Percentiles rank a stretch among this genome's conserved stretches.
Evolutionary conservation across 2,329 filamentous ascomycete species (phyloP).

Genomic region (Lasiodiplodia sp.): DNA sequence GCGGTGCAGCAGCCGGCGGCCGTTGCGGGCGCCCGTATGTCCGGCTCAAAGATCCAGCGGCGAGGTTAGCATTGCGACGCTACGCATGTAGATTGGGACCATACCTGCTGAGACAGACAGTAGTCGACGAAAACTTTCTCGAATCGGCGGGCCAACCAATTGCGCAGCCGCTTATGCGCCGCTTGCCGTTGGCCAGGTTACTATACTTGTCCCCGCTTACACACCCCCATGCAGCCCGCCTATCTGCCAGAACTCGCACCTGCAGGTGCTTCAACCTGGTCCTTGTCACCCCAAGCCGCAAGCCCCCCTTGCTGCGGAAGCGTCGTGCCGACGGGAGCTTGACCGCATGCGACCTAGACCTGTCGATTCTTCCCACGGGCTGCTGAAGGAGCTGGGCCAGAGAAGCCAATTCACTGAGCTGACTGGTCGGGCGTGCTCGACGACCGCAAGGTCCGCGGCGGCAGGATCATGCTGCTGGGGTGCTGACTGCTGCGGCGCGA

Average conservation of each 20-base stretch:
- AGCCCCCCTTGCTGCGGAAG: slow-evolving; percentile 25
- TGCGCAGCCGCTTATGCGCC: neutral
- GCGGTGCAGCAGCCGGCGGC: neutral
- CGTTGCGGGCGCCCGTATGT: neutral
- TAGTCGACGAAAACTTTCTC: neutral
- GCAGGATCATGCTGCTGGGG: slow-evolving; percentile 3
- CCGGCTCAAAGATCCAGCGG: neutral
- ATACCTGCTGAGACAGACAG: neutral
- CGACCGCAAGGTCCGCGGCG: neutral
- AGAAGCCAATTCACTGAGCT: neutral
- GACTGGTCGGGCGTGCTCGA: neutral
- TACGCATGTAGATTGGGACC: neutral
- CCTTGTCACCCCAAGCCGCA: slow-evolving; percentile 8
- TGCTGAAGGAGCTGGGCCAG: neutral
- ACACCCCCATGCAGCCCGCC: slow-evolving; percentile 16
- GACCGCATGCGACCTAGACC: neutral
- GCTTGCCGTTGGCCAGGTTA: neutral
- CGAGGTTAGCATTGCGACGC: neutral
- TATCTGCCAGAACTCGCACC: slow-evolving; percentile 16
- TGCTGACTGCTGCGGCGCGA: slow-evolving; percentile 14
- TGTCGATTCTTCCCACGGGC: slow-evolving; percentile 5
- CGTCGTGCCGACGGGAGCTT: slow-evolving; percentile 26
- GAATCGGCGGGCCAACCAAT: neutral
- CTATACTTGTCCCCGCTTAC: slow-evolving; percentile 19
- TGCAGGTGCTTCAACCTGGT: slow-evolving; percentile 4